Evolutionary conservation across 106 monocot species (phyloP), one percentile per base, ranked within the genome.

Genomic region (Platanthera guangdongensis): DNA sequence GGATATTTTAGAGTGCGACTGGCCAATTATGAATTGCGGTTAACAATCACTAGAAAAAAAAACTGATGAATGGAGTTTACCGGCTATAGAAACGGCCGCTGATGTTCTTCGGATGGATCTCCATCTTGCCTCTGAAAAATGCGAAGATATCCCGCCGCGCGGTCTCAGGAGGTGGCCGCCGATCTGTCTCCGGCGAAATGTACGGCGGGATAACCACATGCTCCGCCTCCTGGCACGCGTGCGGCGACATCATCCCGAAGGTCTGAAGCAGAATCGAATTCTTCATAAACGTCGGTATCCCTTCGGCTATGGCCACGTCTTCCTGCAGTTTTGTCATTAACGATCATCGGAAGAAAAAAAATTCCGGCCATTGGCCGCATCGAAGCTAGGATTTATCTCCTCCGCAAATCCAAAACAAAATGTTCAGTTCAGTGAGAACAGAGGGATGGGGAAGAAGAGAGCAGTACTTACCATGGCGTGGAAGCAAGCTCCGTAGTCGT

Each of bases 101-200:
- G 77, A 97, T 77, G 86, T 97, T 97, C 87, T 97, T 97, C n/a
- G 94, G 97, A 45, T 97, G 87, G 48, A 97, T 82, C 85, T 97
- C 97, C 93, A 97, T 94, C 80, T 97, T 97, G 28, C 97, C 97
- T 3, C 94, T 82, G 82, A 97, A 97, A 77, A 86, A 94, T 30
- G 52, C 93, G 65, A 81, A 97, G 78, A 94, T 91, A 68, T 94
- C 88, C 49, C 97, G 81, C 47, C 74, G 71, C 8, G 54, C n/a
- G 54, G 51, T 55, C 78, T 77, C 86, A 19, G 80, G 86, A 60
- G 80, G 46, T 63, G 91, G 83, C 47, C 51, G 18, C 47, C 7
- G 18, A 4, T 45, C 75, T 14, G 81, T 28, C 28, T 81, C 84
- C 47, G 85, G 86, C 22, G 82, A 45, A 1, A 97, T 88, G 82